Evolutionary conservation across 1,284 basidiomycete species (phyloP).

Genomic region (Trichosporon ovoides): DNA sequence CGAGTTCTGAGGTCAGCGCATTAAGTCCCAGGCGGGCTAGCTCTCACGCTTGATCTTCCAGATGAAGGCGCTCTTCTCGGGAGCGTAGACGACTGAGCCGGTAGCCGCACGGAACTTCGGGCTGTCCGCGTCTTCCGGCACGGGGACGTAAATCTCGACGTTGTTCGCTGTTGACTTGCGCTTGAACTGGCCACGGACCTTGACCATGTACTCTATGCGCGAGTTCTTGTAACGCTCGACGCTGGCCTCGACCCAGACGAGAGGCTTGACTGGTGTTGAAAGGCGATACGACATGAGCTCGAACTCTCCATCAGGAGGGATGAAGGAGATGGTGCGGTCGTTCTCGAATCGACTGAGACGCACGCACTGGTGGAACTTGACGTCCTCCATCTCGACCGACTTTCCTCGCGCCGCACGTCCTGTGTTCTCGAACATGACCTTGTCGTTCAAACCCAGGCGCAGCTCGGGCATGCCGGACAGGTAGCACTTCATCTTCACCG

Average conservation of each 20-base stretch:
- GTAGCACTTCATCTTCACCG: conserved; percentile 99
- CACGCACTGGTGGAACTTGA: conserved; percentile 99
- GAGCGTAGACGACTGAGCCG: conserved; percentile 90
- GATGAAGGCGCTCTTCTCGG: conserved; percentile 91
- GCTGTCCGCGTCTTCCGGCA: conserved; percentile 96
- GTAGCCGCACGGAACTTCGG: conserved; percentile 73
- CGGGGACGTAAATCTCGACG: conserved; percentile 95
- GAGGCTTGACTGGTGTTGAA: conserved; percentile 91
- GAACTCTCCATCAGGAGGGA: conserved; percentile 98
- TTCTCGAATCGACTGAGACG: conserved; percentile 99
- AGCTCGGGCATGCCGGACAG: conserved; percentile 98
- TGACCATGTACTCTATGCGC: conserved; percentile 96
- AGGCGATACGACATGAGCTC: conserved; percentile 97
- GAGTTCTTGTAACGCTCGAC: conserved; percentile 92
- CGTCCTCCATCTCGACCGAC: conserved; percentile 99
- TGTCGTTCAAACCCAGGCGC: conserved; percentile 92
- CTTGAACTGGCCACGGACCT: conserved; percentile 97
- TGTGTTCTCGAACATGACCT: conserved; percentile 98
- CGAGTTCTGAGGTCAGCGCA: conserved; percentile 50
- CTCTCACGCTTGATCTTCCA: conserved; percentile 83
- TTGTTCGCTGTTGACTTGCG: conserved; percentile 93
- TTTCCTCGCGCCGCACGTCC: conserved; percentile 91
- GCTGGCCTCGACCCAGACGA: conserved; percentile 96
- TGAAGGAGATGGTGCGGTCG: conserved; percentile 98
- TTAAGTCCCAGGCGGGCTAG: not conserved